Percentiles rank a stretch among this genome's conserved stretches.
These are phyloP conservation scores for Starmera amethionina DNA, from an alignment of 805 yeast genomes.

Conservation along the genomic window DNA sequence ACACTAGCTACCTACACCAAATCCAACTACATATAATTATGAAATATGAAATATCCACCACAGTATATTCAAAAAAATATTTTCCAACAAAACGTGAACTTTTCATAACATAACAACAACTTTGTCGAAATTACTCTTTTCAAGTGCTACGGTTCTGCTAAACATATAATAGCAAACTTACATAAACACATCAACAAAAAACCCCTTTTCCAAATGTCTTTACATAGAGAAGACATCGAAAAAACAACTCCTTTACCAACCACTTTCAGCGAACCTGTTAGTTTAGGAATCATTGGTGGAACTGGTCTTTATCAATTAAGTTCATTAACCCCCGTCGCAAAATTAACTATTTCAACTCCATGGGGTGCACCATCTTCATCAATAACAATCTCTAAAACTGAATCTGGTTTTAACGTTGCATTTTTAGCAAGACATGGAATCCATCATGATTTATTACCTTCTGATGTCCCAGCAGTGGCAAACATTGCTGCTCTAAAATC, in stretches of 20 bases:
- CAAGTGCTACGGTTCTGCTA: neutral
- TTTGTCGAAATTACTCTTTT: neutral
- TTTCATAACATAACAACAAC: neutral
- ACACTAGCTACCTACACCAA: no score
- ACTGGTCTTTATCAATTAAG: constrained; percentile 92
- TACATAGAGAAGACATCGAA: constrained; percentile 14
- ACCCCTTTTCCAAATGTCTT: constrained; percentile 11
- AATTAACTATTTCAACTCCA: constrained; percentile 77
- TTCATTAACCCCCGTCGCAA: constrained; percentile 76
- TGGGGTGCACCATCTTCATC: constrained; percentile 98
- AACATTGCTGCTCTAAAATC: constrained; percentile 92
- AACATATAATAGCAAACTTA: neutral
- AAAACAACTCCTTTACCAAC: constrained; percentile 26
- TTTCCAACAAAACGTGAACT: no score
- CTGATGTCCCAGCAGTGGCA: constrained; percentile 88
- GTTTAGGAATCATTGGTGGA: constrained; percentile 90
- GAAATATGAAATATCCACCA: no score
- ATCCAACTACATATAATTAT: no score
- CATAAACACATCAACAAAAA: neutral
- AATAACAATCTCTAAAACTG: constrained; percentile 78
- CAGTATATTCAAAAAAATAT: no score
- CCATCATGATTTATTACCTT: constrained; percentile 81
- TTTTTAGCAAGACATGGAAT: constrained; percentile 92
- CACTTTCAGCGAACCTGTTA: constrained; percentile 53
- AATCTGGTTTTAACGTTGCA: constrained; percentile 75